Base-by-base conservation (phyloP, 2,329 filamentous ascomycete genomes). In the Cladophialophora carrionii region DNA sequence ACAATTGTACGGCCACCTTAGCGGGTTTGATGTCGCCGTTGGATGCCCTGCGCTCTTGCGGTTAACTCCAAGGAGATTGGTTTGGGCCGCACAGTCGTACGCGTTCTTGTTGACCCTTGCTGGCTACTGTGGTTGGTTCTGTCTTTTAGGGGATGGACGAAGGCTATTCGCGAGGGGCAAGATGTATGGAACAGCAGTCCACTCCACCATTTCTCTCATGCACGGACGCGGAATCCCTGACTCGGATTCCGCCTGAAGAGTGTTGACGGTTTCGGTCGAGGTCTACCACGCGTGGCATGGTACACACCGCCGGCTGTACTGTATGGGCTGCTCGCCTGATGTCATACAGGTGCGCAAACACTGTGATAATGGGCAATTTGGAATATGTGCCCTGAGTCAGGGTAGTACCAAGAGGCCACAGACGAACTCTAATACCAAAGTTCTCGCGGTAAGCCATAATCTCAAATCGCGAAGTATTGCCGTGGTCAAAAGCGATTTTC, bases 351-450 rank as follows among this genome's bases (percentile, higher is more conserved):
- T 17, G 48, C 52, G 17, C 52, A 20, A 31, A 20, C 4, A 7
- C 8, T n/a, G 10, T 34, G 12, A 54, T 22, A 12, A 22, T 1
- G 22, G 4, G 29, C 24, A n/a, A 4, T n/a, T 34, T 34, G n/a
- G 4, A 34, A 54, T 10, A 54, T 54, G 24, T 31, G 14, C 12
- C n/a, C 52, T 54, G 52, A 54, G 52, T 54, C 52, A 54, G 52
- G 29, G 52, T 34, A 20, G 52, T 54, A 54, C 12, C 24, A 14
- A 4, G 29, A 20, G 10, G 29, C n/a, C 4, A n/a, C 2, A 32
- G 29, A 20, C 29, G 29, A 54, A 34, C 52, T 34, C 26, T 34
- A 34, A 54, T 29, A 34, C 26, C 22, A 34, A 54, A 20, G 52
- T 32, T 54, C 29, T 54, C 12, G 24, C 5, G 29, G 52, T 34